Base-by-base conservation (phyloP, 1,284 basidiomycete species). In the Bjerkandera adusta region DNA sequence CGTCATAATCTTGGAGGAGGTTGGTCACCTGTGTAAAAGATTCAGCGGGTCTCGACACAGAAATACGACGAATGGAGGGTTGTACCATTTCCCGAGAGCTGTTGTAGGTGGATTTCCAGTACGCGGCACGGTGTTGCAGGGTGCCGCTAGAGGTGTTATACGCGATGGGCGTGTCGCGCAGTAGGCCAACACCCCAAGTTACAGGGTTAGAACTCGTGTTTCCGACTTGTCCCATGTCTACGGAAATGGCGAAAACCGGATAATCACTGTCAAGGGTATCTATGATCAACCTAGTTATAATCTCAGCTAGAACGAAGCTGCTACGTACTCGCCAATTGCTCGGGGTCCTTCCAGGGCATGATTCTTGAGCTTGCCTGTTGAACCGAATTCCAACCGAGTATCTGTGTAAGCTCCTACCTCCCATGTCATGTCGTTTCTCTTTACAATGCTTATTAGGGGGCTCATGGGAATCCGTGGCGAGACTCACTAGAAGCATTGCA, bases 1-100 rank as follows among this genome's bases (percentile, higher is more conserved):
- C 51, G 2, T 20, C 13, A 36, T 49, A 67, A 35, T 65, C 58
- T 2, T 48, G 30, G 7, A 66, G 43, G 34, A 66, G 57, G 21
- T 52, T 55, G n/a, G 55, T 49, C 5, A 65, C 57, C 64, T 66
- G 40, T 5, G 20, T 10, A 11, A 18, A 32, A 29, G 38, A 5
- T 27, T 21, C 20, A n/a, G 12, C 5, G 26, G 1, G 15, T 5
- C 8, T n/a, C 15, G 11, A 5, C 11, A 16, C 6, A 16, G 41
- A 32, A 18, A 22, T 4, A n/a, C 10, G 11, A 2, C 34, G 2
- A 3, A 24, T 12, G 15, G 2, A 12, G 7, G 16, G 24, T 30
- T 47, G 20, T 13, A 27, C 26, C n/a, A 12, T 25, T 8, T 38
- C 24, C 5, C 7, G 12, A n/a, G 30, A 12, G 24, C 10, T 36